Evolutionary conservation across 1,139 yeast genomes (phyloP).

Genomic region (Saccharomycopsis phalli): DNA sequence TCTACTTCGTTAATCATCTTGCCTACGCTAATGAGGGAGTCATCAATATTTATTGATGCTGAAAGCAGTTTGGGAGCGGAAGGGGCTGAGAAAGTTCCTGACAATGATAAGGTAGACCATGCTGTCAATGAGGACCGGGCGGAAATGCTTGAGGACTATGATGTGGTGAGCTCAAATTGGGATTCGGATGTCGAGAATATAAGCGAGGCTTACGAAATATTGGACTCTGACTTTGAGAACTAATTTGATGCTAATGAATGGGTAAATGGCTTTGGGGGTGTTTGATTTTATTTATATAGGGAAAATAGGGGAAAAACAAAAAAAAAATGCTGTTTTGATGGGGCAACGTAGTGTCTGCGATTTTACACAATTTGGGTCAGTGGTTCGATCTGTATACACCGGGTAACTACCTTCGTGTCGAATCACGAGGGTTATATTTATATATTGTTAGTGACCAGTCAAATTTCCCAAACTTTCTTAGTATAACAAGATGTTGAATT

Average conservation of each 20-base stretch:
- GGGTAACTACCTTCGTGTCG: background rate
- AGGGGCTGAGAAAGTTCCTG: slow-evolving; percentile 1
- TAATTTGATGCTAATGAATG: background rate
- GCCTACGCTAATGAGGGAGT: slow-evolving; percentile 12
- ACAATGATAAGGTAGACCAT: background rate
- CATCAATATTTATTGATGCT: slow-evolving; percentile 6
- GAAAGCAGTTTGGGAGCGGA: slow-evolving; percentile 2
- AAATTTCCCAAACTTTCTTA: background rate
- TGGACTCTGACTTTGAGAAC: slow-evolving; percentile 13
- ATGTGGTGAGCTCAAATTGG: slow-evolving; percentile 9
- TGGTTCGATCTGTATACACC: background rate
- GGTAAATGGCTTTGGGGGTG: background rate
- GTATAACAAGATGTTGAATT: slow-evolving; percentile 15
- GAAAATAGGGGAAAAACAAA: background rate
- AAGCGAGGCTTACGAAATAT: slow-evolving; percentile 7
- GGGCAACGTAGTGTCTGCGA: too few relatives aligned
- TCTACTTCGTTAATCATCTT: slow-evolving; percentile 11
- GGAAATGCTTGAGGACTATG: slow-evolving; percentile 1
- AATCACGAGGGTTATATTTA: too few relatives aligned
- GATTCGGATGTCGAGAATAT: slow-evolving; percentile 6
- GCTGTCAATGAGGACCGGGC: background rate
- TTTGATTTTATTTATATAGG: background rate
- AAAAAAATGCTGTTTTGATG: too few relatives aligned
- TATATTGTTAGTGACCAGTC: too few relatives aligned
- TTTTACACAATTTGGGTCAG: too few relatives aligned